These are phyloP conservation scores for Neophaeococcomyces aloes DNA, from an alignment of 2,329 filamentous ascomycete genomes.

Conservation along the genomic window DNA sequence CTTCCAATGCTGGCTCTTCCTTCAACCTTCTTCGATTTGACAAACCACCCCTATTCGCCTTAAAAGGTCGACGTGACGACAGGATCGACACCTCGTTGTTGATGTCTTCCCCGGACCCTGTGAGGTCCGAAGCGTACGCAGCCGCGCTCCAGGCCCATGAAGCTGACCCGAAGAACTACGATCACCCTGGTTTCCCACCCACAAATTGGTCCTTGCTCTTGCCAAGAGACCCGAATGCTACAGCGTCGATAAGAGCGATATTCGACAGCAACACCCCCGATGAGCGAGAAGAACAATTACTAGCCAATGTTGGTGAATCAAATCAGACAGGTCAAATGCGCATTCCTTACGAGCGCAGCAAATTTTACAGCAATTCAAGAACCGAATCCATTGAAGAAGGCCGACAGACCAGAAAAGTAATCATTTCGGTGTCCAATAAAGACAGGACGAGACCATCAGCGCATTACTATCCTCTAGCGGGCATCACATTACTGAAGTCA, in stretches of 20 bases:
- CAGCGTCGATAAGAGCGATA: slow-evolving; percentile 45
- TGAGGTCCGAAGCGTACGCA: slow-evolving; percentile 37
- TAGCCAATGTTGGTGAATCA: slow-evolving; percentile 26
- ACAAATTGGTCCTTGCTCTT: slow-evolving; percentile 53
- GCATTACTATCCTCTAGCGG: slow-evolving; percentile 50
- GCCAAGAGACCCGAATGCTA: slow-evolving; percentile 38
- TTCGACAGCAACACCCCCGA: slow-evolving; percentile 44
- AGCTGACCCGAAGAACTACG: slow-evolving; percentile 39
- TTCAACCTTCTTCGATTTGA: slow-evolving; percentile 53
- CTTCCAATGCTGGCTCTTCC: slow-evolving; percentile 44
- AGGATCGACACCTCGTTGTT: slow-evolving; percentile 50
- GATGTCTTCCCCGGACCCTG: slow-evolving; percentile 41
- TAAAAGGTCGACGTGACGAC: slow-evolving; percentile 42
- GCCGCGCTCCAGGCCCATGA: slow-evolving; percentile 40
- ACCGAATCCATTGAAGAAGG: slow-evolving; percentile 23
- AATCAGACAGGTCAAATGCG: slow-evolving; percentile 31
- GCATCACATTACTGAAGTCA: slow-evolving; percentile 37
- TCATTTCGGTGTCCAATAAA: slow-evolving; percentile 47
- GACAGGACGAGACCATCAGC: slow-evolving; percentile 35
- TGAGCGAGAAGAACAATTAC: slow-evolving; percentile 42
- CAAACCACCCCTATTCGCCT: slow-evolving; percentile 44
- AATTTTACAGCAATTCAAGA: slow-evolving; percentile 49
- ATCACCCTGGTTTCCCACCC: slow-evolving; percentile 42
- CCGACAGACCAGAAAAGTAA: slow-evolving; percentile 47
- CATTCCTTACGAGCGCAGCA: slow-evolving; percentile 36